phyloP scores from a whole-genome alignment of 176 grass and related monocot species.

The Aegilops umbellulata region DNA sequence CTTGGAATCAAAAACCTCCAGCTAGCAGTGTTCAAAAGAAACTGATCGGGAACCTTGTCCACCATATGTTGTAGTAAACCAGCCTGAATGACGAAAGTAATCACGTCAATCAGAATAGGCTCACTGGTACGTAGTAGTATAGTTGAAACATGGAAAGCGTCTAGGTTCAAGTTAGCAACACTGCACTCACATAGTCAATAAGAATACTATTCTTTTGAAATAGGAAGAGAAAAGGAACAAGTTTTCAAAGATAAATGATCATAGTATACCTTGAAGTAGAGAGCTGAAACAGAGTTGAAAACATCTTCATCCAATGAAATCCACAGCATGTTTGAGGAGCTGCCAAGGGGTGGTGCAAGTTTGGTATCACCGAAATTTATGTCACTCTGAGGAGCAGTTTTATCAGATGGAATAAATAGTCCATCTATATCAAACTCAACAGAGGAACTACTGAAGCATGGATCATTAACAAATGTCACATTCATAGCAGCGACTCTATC shows the following conservation, averaged over 20 bases:
- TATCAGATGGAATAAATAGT: conserved; percentile 61
- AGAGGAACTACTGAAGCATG: conserved; percentile 68
- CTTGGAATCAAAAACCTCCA: conserved; percentile 86
- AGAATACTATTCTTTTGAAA: neutral
- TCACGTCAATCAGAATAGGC: conserved; percentile 20
- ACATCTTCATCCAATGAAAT: conserved; percentile 87
- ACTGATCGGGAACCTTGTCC: conserved; percentile 74
- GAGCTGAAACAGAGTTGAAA: conserved; percentile 75
- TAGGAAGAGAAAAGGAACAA: neutral
- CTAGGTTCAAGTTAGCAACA: neutral
- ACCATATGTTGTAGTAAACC: conserved; percentile 72
- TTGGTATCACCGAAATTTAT: conserved; percentile 28
- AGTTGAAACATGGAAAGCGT: conserved; percentile 1
- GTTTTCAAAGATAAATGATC: neutral
- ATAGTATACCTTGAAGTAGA: conserved; percentile 75
- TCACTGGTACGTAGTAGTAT: neutral
- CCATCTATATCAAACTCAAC: conserved; percentile 94
- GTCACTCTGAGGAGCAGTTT: conserved; percentile 6
- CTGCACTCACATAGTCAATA: neutral
- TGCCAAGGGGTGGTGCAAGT: conserved; percentile 39
- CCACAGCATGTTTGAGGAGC: conserved; percentile 74
- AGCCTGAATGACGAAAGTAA: conserved; percentile 52
- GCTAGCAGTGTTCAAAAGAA: conserved; percentile 80
- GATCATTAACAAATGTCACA: conserved; percentile 82
- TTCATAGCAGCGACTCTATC: conserved; percentile 70